Evolutionary conservation across 441 rosid species (phyloP), one percentile per base, ranked within the genome.

Genomic region (Adansonia gregorii): DNA sequence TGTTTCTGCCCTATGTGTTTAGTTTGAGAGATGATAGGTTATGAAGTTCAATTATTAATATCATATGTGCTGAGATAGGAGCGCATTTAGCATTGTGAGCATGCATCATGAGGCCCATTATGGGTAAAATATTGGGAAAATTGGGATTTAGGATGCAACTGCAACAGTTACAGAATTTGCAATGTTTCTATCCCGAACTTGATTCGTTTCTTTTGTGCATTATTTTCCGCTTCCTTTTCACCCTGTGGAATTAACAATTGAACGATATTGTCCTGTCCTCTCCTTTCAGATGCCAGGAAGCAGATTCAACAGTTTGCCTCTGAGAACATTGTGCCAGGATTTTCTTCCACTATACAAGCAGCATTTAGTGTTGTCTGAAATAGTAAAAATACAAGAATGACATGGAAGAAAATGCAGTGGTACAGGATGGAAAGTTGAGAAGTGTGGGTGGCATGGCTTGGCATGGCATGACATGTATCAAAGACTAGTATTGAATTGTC

Each of bases 291-390:
- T 88, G 99, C 98, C 22, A 96, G 92, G 97, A 94, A 94, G 92
- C 98, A 96, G 83, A 70, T 96, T 80, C 98, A 96, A 74, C 93
- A 90, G 83, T 96, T 94, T 82, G 99, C 99, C 48, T 64, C 97
- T 19, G 97, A 94, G 86, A 93, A 98, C 61, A 91, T 96, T 3
- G 95, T 97, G 39, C 83, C 89, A 51, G 87, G 88, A 76, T 83
- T 96, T 82, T 85, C 96, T 11, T 94, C 99, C 63, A 92, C 97
- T 7, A 72, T 96, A 83, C 99, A 92, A 76, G 86, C 97, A 12
- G 99, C 99, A 58, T 94, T 96, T 86, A 94, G 91, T 35, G 92
- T 90, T 51, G 96, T 96, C 64, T 96, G 85, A 92, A 68, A 22
- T 9, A 27, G 27, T 76, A 12, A 19, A 73, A 70, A 49, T 80